Base-by-base conservation (phyloP, 768 basidiomycete genomes). In the Cytidiella melzeri region DNA sequence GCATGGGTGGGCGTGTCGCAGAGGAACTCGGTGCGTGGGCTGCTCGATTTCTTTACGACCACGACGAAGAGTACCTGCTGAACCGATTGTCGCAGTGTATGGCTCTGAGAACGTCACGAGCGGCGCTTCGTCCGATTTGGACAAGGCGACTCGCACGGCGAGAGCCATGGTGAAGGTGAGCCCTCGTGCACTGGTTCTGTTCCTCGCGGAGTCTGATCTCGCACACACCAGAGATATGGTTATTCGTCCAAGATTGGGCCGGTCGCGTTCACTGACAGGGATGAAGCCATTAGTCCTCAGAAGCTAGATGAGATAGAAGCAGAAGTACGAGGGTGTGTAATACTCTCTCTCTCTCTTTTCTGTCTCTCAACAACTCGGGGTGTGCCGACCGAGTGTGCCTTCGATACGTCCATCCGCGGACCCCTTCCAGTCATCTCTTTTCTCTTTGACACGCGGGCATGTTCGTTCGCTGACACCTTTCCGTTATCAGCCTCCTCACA, bases 1-100 rank as follows among this genome's bases (percentile, higher is more conserved):
- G 80, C 26, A 87, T 97, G 77, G 95, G 93, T 10, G 95, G 96
- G 19, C 85, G 96, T 43, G 88, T 93, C 5, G 96, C 96, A 20
- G 96, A 99, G 67, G 91, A 90, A 69, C 66, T 96, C 56, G 79
- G 89, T 87, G 61, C 57, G 84, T 64, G 2, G 18, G n/a, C 27
- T 55, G 23, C 19, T 48, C 36, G 53, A 46, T 25, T 55, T 56
- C 23, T 25, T 46, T 19, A 4, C 24, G 23, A 25, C 18, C 42
- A 23, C 38, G 24, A 59, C 41, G 47, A 46, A 19, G 52, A 30
- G 50, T 48, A 55, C 58, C 5, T 27, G 19, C 4, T 28, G 12
- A 50, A 64, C 56, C 25, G 27, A 44, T 54, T 45, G 45, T 49
- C 43, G 13, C 55, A 92, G 90, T 95, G 52, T 95, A 91, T 62